Base-by-base conservation (phyloP, 352 stramenopile species). In the Phytophthora chlamydospora region DNA sequence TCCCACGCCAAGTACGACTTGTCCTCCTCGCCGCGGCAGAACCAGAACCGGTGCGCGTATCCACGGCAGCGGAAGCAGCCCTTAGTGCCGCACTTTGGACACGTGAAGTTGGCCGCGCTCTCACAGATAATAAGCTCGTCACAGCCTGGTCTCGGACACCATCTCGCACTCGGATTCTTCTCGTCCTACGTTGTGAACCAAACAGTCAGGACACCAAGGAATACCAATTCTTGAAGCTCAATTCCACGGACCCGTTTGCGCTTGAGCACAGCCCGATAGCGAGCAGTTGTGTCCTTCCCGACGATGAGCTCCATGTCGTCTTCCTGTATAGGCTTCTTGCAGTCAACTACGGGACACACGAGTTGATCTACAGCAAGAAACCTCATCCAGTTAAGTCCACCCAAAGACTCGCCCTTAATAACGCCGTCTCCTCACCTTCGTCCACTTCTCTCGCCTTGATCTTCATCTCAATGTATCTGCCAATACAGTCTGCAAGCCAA, bases 141-240 rank as follows among this genome's bases (percentile, higher is more conserved):
- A 53, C 83, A 92, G 4, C 65, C 73, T 8, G 73, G 62, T 42
- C 70, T 60, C 10, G 78, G 80, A 73, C 80, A 91, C 83, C 83
- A 91, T 13, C 83, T 58, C 43, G 80, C 80, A 58, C 70, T 88
- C n/a, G 83, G 83, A 41, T 90, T 89, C 54, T 88, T 86, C 53
- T 91, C 80, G 33, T 89, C 79, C 81, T 90, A 6, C 24, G 24
- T 29, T 24, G 21, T 24, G 44, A n/a, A 10, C 6, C 41, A 21
- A 17, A 38, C 8, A 14, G 17, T 54, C 27, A 29, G 29, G 5
- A 34, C 12, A 45, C 8, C 11, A 45, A 17, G 29, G 10, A 13
- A 12, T 4, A 47, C 19, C 21, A 53, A 27, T 45, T 19, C 14
- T 46, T 32, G 49, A 43, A 53, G 24, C 12, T 13, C n/a, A 49